Conservation (phyloP, 2,329 filamentous ascomycete species). For the Xylariaceae sp. region DNA sequence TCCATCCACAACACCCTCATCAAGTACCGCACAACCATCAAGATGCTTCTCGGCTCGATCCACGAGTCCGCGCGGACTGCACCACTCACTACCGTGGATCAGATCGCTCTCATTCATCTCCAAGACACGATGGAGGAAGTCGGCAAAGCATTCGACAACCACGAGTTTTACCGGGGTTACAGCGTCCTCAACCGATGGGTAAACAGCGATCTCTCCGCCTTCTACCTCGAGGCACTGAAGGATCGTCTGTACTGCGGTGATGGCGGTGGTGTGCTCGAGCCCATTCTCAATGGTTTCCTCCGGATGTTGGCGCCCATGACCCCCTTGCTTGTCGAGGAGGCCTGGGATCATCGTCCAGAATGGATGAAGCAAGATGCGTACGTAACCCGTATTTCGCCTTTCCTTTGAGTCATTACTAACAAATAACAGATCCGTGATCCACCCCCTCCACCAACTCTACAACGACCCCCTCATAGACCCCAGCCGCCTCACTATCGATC, state of each 20-base stretch:
- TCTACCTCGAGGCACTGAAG: constrained; percentile 90
- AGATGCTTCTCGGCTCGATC: constrained; percentile 79
- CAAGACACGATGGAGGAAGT: constrained; percentile 60
- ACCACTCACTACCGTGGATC: constrained; percentile 58
- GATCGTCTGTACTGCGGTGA: constrained; percentile 85
- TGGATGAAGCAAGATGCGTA: constrained; percentile 51
- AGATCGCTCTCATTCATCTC: constrained; percentile 73
- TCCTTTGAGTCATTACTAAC: constrained; percentile 3
- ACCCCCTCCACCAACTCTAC: constrained; percentile 48
- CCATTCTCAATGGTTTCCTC: constrained; percentile 66
- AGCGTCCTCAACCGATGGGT: constrained; percentile 75
- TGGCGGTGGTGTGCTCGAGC: constrained; percentile 56
- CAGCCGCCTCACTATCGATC: constrained; percentile 36
- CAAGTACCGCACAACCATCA: constrained; percentile 85
- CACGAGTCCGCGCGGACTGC: constrained; percentile 47
- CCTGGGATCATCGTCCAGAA: constrained; percentile 70
- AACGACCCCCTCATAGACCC: constrained; percentile 39
- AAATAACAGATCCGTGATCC: constrained; percentile 24
- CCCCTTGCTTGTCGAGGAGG: constrained; percentile 80
- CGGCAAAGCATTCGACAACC: constrained; percentile 58
- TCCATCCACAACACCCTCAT: constrained; percentile 70
- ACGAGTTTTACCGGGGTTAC: constrained; percentile 78
- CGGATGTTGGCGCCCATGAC: constrained; percentile 76
- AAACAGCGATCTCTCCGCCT: constrained; percentile 76
- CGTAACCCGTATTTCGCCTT: constrained; percentile 22